Evolutionary conservation across 306 rosid species (phyloP), one percentile per base, ranked within the genome.

Genomic region (Fagus crenata): DNA sequence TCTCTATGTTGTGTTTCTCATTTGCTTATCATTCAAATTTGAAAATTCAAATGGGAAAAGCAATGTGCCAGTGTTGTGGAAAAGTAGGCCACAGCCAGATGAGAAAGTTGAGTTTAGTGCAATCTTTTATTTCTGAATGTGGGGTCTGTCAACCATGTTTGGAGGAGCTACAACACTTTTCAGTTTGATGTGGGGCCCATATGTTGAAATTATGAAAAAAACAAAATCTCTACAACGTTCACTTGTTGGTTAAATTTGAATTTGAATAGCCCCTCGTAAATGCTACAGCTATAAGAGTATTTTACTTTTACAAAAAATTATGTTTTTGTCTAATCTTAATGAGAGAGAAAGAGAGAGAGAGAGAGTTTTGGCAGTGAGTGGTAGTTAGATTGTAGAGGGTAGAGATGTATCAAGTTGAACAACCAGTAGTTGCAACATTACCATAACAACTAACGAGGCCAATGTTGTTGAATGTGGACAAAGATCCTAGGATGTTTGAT

Each of bases 21-120:
- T 37, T 32, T 75, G 69, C 7, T 40, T 36, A 54, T 80, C 58
- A 56, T 90, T 92, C 86, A 87, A 90, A 90, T 88, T 92, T 92
- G 89, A 92, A 22, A 92, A 85, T 85, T 89, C 81, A 63, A 91
- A 87, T 76, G 7, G 81, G 68, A 78, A 80, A 69, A 41, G 56
- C n/a, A 32, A 51, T 13, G 41, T 53, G 81, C 5, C 41, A 54
- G 72, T 76, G 85, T 64, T 75, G 86, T 76, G 79, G 76, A 63
- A 86, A 86, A 82, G 85, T 55, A n/a, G 76, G 77, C 75, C 42
- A 40, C 59, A 49, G 65, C 51, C 70, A 42, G 71, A 32, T 32
- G 17, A 64, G 49, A 74, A 70, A 35, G 36, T 41, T 17, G 37
- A 72, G 82, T 75, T 74, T 13, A 46, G 64, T 51, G 51, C 71